A percentile compares a stretch with the other conserved stretches of the same genome.
Conservation (phyloP, 108 stramenopile species). For the Skeletonema potamos region DNA sequence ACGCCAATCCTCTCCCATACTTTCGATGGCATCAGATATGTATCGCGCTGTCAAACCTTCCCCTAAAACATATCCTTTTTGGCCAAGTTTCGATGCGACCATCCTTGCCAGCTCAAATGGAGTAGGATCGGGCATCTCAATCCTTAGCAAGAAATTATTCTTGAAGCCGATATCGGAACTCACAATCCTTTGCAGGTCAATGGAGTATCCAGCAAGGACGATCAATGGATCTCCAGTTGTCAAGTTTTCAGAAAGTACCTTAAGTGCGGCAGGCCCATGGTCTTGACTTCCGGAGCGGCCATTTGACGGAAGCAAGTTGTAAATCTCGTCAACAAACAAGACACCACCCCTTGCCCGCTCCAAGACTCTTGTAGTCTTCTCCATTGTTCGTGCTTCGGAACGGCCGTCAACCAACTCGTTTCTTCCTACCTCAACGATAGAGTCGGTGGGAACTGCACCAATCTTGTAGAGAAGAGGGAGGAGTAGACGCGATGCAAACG, state of each 20-base stretch:
- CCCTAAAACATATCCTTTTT: conserved; percentile 68
- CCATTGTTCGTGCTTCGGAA: conserved; percentile 72
- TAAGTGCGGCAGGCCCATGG: conserved; percentile 81
- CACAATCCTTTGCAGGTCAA: conserved; percentile 77
- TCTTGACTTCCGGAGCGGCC: conserved; percentile 79
- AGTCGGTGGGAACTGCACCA: conserved; percentile 62
- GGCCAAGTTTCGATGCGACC: conserved; percentile 69
- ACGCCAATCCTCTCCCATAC: conserved; percentile 84
- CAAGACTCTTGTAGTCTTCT: conserved; percentile 70
- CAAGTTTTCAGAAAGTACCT: conserved; percentile 68
- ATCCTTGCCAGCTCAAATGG: conserved; percentile 77
- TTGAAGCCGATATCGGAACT: conserved; percentile 84
- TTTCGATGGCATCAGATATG: conserved; percentile 73
- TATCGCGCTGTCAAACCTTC: conserved; percentile 77
- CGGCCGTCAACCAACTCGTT: conserved; percentile 80
- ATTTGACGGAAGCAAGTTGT: conserved; percentile 77
- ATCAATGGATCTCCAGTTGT: conserved; percentile 72
- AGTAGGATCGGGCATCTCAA: conserved; percentile 82
- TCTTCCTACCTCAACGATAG: conserved; percentile 64
- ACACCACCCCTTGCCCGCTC: conserved; percentile 79
- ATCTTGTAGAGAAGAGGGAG: conserved; percentile 75
- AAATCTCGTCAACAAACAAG: conserved; percentile 79
- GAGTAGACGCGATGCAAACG: conserved; percentile 75
- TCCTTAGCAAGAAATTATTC: conserved; percentile 65
- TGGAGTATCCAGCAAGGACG: conserved; percentile 67